Evolutionary conservation across 257 asterid genomes (phyloP), one percentile per base, ranked within the genome.

Genomic region (Eucommia ulmoides): DNA sequence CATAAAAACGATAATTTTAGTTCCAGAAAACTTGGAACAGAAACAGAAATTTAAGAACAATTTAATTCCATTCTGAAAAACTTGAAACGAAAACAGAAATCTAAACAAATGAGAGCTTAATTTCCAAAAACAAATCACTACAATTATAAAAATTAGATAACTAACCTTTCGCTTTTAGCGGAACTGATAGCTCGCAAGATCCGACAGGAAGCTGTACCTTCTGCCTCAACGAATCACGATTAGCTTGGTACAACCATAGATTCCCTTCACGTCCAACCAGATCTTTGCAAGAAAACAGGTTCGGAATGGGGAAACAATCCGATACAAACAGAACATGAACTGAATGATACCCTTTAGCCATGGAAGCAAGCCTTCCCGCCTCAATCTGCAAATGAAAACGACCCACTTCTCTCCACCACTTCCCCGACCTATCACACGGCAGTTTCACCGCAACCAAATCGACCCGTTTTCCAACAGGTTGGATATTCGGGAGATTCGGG

Each of bases 141-240:
- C n/a, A n/a, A n/a, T n/a, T n/a, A n/a, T n/a, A n/a, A n/a, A n/a
- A n/a, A n/a, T n/a, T n/a, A n/a, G n/a, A n/a, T n/a, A 55, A 64
- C 83, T 64, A 24, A 89, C 98, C 96, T 77, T 75, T 65, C 14
- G 88, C 53, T 63, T 59, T 57, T 53, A 83, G 71, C 26, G 96
- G 93, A 65, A 91, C 80, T 16, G 98, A 69, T 55, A 91, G 96
- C 74, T 91, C 96, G 62, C 99, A 91, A 9, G 96, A 86, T 38
- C 98, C 98, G 4, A 72, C 75, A 0, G 98, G 94, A 60, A 91
- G 93, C 54, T 67, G 64, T 51, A 91, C 80, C 65, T 86, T 91
- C 29, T 83, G 80, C 58, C 96, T 73, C 64, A 91, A 22, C 22
- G 48, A 61, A 67, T 70, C 72, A 24, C 77, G 61, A 51, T 79